These are phyloP conservation scores for Elongisporangium undulatum DNA, from an alignment of 352 stramenopile species.

Conservation along the genomic window DNA sequence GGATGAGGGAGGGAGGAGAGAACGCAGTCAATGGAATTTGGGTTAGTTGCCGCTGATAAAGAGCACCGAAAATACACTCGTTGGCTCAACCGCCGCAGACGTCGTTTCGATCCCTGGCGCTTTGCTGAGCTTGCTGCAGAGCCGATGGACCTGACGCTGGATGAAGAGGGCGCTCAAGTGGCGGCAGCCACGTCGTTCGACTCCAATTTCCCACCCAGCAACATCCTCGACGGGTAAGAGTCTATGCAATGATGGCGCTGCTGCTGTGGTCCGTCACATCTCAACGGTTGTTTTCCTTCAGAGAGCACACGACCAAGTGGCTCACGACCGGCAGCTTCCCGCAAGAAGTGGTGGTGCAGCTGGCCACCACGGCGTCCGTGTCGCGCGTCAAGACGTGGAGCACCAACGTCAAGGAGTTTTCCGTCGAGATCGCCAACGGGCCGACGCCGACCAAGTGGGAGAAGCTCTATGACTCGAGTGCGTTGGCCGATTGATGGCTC, in stretches of 20 bases:
- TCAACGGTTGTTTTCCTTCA: conserved; percentile 14
- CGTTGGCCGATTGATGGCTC: conserved; percentile 6
- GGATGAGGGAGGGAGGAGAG: neutral
- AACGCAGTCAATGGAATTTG: neutral
- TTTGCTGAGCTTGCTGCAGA: neutral
- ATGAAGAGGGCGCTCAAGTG: conserved; percentile 80
- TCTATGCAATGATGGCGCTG: neutral
- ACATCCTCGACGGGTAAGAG: conserved; percentile 74
- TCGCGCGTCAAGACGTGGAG: conserved; percentile 80
- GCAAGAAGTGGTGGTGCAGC: conserved; percentile 77
- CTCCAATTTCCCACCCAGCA: conserved; percentile 55
- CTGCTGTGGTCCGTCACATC: neutral
- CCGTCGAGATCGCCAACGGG: conserved; percentile 61
- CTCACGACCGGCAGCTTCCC: conserved; percentile 77
- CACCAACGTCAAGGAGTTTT: conserved; percentile 67
- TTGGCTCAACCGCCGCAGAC: neutral
- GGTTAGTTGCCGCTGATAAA: neutral
- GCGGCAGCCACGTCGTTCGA: conserved; percentile 78
- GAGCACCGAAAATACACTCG: conserved; percentile 1
- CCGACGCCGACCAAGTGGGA: conserved; percentile 77
- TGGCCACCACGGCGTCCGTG: conserved; percentile 71
- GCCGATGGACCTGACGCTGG: conserved; percentile 72
- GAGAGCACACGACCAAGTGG: conserved; percentile 77
- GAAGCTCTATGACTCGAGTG: conserved; percentile 71
- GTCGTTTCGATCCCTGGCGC: conserved; percentile 5